A percentile compares a stretch with the other conserved stretches of the same genome.
These are phyloP conservation scores for Trichoderma sp. DNA, from an alignment of 2,329 filamentous ascomycete genomes.

Conservation along the genomic window DNA sequence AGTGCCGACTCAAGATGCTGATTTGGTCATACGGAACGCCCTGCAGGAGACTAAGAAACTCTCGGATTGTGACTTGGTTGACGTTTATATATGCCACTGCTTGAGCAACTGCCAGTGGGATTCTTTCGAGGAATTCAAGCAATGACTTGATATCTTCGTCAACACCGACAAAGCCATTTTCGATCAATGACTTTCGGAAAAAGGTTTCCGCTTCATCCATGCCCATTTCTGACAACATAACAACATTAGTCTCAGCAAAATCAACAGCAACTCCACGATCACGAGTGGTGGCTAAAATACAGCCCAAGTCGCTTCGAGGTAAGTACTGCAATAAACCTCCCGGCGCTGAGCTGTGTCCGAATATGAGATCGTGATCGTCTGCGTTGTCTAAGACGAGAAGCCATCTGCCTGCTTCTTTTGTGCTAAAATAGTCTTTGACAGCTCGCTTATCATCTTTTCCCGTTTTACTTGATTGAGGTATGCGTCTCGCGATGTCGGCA, in stretches of 20 bases:
- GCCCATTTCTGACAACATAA: slow-evolving; percentile 36
- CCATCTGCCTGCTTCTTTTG: slow-evolving; percentile 28
- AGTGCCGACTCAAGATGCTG: slow-evolving; percentile 35
- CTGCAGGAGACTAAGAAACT: slow-evolving; percentile 35
- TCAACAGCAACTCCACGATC: slow-evolving; percentile 33
- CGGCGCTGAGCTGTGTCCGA: neutral
- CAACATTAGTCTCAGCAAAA: slow-evolving; percentile 29
- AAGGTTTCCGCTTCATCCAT: slow-evolving; percentile 30
- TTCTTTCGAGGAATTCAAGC: slow-evolving; percentile 37
- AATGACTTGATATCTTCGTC: slow-evolving; percentile 26
- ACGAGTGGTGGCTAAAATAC: slow-evolving; percentile 39
- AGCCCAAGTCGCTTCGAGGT: slow-evolving; percentile 33
- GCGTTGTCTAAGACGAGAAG: slow-evolving; percentile 35
- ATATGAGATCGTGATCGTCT: slow-evolving; percentile 37
- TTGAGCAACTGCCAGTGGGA: slow-evolving; percentile 45
- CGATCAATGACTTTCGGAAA: slow-evolving; percentile 30
- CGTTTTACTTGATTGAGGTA: slow-evolving; percentile 30
- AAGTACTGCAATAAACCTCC: slow-evolving; percentile 33
- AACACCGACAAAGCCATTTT: neutral
- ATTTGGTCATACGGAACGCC: slow-evolving; percentile 32
- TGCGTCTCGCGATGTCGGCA: slow-evolving; percentile 33
- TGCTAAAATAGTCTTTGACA: slow-evolving; percentile 46
- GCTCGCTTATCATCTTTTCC: slow-evolving; percentile 58
- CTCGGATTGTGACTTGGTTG: slow-evolving; percentile 26
- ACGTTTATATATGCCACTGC: slow-evolving; percentile 41